These are phyloP conservation scores for Backusella mclennaniae DNA, from an alignment of 192 early-diverging fungal genomes.

Conservation along the genomic window DNA sequence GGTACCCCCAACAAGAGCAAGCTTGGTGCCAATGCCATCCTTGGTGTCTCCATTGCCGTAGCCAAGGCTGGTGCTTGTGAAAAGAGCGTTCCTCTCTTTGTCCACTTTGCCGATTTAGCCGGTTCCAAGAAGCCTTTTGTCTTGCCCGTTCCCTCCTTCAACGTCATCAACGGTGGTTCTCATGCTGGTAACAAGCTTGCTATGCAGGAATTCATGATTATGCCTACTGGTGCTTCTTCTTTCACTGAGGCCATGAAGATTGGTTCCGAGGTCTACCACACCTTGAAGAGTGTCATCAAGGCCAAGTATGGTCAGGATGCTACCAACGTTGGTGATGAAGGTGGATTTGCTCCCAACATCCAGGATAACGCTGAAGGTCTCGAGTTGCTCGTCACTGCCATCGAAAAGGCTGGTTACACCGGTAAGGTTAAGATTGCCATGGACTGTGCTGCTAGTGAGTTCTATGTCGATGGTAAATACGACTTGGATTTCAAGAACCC, in stretches of 20 bases:
- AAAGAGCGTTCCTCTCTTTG: constrained; percentile 93
- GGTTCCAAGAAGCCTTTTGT: constrained; percentile 82
- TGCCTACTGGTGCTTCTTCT: constrained; percentile 90
- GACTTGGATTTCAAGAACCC: constrained; percentile 98
- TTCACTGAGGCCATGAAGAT: constrained; percentile 98
- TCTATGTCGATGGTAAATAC: constrained; percentile 96
- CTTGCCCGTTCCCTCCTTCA: constrained; percentile 95
- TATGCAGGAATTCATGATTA: constrained; percentile 99
- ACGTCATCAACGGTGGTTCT: constrained; percentile 99
- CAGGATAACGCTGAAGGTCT: constrained; percentile 96
- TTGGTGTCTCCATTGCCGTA: constrained; percentile 97
- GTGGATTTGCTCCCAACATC: constrained; percentile 99
- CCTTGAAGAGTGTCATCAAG: constrained; percentile 97
- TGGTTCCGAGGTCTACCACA: constrained; percentile 96
- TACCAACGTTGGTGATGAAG: constrained; percentile 99
- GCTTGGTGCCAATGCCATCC: constrained; percentile 97
- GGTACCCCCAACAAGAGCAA: constrained; percentile 95
- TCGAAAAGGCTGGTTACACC: constrained; percentile 93
- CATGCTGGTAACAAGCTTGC: constrained; percentile 99
- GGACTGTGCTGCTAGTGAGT: constrained; percentile 98
- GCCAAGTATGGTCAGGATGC: constrained; percentile 98
- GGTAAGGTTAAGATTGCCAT: constrained; percentile 97
- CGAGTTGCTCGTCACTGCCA: constrained; percentile 85
- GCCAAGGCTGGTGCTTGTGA: constrained; percentile 92
- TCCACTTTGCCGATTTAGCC: constrained; percentile 91